Conservation (phyloP, 108 stramenopile genomes). For the Nitzschia sp. region DNA sequence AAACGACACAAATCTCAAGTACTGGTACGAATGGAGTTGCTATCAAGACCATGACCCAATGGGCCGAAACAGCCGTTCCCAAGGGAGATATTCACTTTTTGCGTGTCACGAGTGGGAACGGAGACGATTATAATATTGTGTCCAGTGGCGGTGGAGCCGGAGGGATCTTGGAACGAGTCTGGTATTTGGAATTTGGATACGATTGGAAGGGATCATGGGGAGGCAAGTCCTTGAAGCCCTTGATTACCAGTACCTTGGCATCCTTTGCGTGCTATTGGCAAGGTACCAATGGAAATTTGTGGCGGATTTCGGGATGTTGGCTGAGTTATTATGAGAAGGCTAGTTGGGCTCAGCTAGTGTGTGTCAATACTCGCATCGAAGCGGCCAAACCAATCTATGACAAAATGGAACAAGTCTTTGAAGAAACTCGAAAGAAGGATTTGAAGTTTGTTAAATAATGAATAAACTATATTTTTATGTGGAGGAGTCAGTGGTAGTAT, state of each 20-base stretch:
- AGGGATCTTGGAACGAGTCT: background rate
- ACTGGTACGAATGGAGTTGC: background rate
- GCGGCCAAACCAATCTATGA: conserved; percentile 6
- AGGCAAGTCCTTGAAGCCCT: background rate
- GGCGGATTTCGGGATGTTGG: conserved; percentile 54
- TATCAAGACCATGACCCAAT: background rate
- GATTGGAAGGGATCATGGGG: conserved; percentile 18
- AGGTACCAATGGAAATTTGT: conserved; percentile 36
- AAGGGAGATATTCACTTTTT: conserved; percentile 6
- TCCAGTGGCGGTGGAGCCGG: background rate
- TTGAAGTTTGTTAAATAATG: background rate
- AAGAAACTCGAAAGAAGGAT: conserved; percentile 20
- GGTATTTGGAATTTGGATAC: conserved; percentile 13
- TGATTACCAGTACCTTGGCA: background rate
- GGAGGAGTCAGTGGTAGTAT: no score
- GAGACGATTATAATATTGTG: background rate
- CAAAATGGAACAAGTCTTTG: conserved; percentile 23
- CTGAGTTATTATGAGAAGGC: conserved; percentile 42
- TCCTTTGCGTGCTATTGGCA: conserved; percentile 49
- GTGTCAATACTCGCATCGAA: conserved; percentile 33
- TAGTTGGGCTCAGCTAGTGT: conserved; percentile 64
- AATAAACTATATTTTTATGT: no score
- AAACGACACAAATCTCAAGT: conserved; percentile 3
- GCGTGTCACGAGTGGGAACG: background rate
- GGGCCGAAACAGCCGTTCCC: background rate